Percentiles rank a stretch among this genome's conserved stretches.
phyloP scores from a whole-genome alignment of 148 eudicot genomes.

The Persicaria tinctoria region DNA sequence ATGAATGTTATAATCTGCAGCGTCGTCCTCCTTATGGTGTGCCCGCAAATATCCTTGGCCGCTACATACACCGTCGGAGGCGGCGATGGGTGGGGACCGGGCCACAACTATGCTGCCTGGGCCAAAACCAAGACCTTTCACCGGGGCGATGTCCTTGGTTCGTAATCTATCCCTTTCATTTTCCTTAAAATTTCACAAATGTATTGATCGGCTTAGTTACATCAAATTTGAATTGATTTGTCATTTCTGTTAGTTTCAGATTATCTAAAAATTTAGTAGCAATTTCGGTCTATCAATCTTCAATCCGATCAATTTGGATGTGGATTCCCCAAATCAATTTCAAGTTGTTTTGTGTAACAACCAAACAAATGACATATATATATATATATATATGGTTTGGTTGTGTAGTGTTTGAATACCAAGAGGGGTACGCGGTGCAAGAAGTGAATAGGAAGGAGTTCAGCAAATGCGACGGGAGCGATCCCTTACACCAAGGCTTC shows the following conservation, averaged over 20 bases:
- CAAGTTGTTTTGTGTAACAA: too few species aligned
- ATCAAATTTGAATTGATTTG: too few species aligned
- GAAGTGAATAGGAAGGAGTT: conserved; percentile 10
- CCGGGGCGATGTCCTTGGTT: neutral
- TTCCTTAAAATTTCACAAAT: neutral
- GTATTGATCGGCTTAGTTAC: neutral
- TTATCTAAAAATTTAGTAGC: too few species aligned
- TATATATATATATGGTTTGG: too few species aligned
- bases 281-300: too few species aligned
- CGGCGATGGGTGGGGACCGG: conserved; percentile 5
- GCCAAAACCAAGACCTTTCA: conserved; percentile 3
- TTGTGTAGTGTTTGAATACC: conserved; percentile 11
- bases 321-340: too few species aligned
- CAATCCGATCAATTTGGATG: too few species aligned
- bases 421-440: conserved; percentile 16
- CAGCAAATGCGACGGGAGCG: neutral
- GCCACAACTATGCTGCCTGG: neutral
- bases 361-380: too few species aligned
- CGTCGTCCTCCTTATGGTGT: conserved; percentile 2
- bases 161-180: neutral
- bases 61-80: neutral
- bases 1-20: neutral
- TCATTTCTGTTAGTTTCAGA: too few species aligned
- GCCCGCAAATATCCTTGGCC: neutral
- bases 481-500: neutral